Evolutionary conservation across 805 yeast species (phyloP).

Genomic region (Teunomyces stri): DNA sequence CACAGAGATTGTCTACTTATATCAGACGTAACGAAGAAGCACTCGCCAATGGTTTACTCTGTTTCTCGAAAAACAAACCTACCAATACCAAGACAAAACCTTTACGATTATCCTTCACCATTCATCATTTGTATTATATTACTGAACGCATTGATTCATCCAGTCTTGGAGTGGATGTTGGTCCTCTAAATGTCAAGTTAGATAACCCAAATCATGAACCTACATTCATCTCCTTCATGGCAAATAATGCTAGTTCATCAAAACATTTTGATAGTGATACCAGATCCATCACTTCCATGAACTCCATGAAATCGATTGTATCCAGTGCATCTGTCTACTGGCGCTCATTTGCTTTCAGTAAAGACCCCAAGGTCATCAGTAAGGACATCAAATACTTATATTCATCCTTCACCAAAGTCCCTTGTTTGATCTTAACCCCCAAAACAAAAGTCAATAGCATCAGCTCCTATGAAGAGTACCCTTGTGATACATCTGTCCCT

Average conservation of each 20-base stretch:
- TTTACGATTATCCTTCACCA: conserved; percentile 53
- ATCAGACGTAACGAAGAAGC: conserved; percentile 57
- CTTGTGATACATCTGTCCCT: conserved; percentile 69
- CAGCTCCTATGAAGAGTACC: conserved; percentile 64
- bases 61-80: conserved; percentile 43
- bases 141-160: conserved; percentile 55
- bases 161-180: conserved; percentile 49
- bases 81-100: conserved; percentile 42
- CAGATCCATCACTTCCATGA: conserved; percentile 54
- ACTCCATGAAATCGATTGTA: conserved; percentile 52
- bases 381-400: conserved; percentile 57
- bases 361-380: conserved; percentile 44
- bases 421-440: conserved; percentile 60
- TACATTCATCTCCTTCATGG: conserved; percentile 57
- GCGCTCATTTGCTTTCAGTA: conserved; percentile 33
- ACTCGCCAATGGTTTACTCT: conserved; percentile 56
- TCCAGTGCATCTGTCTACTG: conserved; percentile 42
- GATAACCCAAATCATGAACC: conserved; percentile 57
- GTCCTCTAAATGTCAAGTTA: conserved; percentile 59
- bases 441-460: conserved; percentile 57
- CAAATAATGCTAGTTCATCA: conserved; percentile 48
- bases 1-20: conserved; percentile 52
- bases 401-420: conserved; percentile 63
- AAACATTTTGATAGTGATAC: conserved; percentile 43
- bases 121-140: conserved; percentile 62